A percentile compares a stretch with the other conserved stretches of the same genome.
These are phyloP conservation scores for Hypoxylon fuscum DNA, from an alignment of 495 filamentous ascomycete species.

Conservation along the genomic window DNA sequence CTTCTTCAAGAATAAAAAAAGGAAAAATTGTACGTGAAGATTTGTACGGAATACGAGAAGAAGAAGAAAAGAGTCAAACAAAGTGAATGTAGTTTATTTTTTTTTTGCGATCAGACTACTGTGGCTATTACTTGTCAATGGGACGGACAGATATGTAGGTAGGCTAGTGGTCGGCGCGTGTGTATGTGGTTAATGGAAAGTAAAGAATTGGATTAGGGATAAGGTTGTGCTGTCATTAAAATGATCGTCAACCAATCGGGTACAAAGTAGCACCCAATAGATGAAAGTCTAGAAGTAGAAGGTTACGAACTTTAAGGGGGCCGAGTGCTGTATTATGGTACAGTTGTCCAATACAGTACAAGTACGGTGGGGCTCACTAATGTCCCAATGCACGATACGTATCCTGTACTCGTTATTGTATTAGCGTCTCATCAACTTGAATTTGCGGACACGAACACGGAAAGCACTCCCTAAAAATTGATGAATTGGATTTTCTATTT, in stretches of 20 bases:
- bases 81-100: slow-evolving; percentile 37
- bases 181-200: slow-evolving; percentile 5
- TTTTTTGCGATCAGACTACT: not conserved
- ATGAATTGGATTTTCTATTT: slow-evolving; percentile 10
- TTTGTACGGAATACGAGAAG: slow-evolving; percentile 18
- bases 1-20: slow-evolving; percentile 3
- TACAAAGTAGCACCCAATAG: slow-evolving; percentile 5
- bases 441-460: slow-evolving; percentile 13
- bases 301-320: slow-evolving; percentile 32
- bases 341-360: slow-evolving; percentile 30
- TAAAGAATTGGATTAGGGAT: slow-evolving; percentile 32
- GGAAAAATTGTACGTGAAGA: not conserved
- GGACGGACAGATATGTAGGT: not conserved
- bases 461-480: slow-evolving; percentile 19
- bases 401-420: slow-evolving; percentile 26
- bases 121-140: slow-evolving; percentile 2
- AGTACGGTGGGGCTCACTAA: slow-evolving; percentile 14
- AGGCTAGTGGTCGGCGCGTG: slow-evolving; percentile 9
- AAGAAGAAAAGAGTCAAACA: slow-evolving; percentile 14
- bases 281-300: slow-evolving; percentile 33
- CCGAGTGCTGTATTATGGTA: slow-evolving; percentile 4
- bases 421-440: slow-evolving; percentile 34
- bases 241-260: slow-evolving; percentile 30
- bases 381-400: slow-evolving; percentile 7
- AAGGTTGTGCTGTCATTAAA: slow-evolving; percentile 43